These are phyloP conservation scores for Pythium utonaiense DNA, from an alignment of 352 stramenopile species.

Conservation along the genomic window DNA sequence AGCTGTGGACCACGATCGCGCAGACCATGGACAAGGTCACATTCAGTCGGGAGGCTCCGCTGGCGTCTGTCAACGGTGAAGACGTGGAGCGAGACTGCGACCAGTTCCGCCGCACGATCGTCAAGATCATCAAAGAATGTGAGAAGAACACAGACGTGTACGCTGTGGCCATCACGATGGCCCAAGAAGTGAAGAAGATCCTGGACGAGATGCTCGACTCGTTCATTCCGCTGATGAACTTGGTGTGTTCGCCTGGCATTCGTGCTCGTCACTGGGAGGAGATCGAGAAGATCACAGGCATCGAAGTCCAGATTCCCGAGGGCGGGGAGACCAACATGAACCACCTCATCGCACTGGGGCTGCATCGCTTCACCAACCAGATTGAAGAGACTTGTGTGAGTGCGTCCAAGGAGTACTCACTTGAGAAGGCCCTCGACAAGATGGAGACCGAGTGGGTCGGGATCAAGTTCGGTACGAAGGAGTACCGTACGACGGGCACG, in stretches of 20 bases:
- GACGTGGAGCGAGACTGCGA: constrained; percentile 84
- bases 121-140: constrained; percentile 90
- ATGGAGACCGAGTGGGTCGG: constrained; percentile 93
- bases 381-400: constrained; percentile 94
- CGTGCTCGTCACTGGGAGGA: constrained; percentile 91
- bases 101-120: constrained; percentile 84
- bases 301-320: constrained; percentile 75
- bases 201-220: constrained; percentile 86
- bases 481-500: constrained; percentile 92
- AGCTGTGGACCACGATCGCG: constrained; percentile 81
- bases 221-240: constrained; percentile 89
- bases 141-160: constrained; percentile 87
- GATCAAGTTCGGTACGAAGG: constrained; percentile 91
- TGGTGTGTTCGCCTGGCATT: constrained; percentile 92
- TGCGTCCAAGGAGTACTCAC: constrained; percentile 92
- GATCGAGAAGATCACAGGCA: constrained; percentile 83
- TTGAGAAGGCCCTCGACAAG: constrained; percentile 91
- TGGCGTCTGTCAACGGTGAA: constrained; percentile 79
- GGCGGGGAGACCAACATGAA: constrained; percentile 91
- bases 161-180: constrained; percentile 73
- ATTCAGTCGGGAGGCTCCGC: constrained; percentile 55
- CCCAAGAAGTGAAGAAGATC: constrained; percentile 77
- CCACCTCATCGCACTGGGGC: constrained; percentile 85
- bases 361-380: constrained; percentile 77
- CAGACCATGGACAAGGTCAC: constrained; percentile 79